Conservation (phyloP, 805 yeast genomes). For the Candida germanica region DNA sequence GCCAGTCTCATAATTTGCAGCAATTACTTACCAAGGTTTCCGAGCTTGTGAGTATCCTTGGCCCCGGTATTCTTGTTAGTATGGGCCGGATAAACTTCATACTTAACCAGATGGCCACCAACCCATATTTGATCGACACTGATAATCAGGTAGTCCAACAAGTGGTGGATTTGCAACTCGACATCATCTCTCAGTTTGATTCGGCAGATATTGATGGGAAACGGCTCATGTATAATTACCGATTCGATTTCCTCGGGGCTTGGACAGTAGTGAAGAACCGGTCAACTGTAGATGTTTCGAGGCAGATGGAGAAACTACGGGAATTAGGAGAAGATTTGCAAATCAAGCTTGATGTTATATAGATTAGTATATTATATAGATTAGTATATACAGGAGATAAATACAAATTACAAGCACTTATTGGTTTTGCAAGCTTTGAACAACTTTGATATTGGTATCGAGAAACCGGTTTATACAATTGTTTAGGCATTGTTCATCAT, state of each 20-base stretch:
- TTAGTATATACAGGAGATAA: too few species aligned
- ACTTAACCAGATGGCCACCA: constrained; percentile 29
- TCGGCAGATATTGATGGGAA: constrained; percentile 17
- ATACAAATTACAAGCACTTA: background rate
- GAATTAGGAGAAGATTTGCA: background rate
- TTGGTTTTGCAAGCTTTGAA: constrained; percentile 46
- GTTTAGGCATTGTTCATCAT: constrained; percentile 70
- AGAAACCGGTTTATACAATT: constrained; percentile 84
- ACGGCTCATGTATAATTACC: constrained; percentile 21
- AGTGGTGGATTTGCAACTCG: constrained; percentile 23
- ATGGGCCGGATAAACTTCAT: constrained; percentile 22
- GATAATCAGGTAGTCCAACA: constrained; percentile 10
- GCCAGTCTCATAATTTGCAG: constrained; percentile 6
- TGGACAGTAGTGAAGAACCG: constrained; percentile 27
- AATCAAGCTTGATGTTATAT: background rate
- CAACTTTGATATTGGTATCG: constrained; percentile 84
- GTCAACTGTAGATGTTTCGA: background rate
- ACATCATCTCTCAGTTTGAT: constrained; percentile 14
- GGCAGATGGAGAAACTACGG: background rate
- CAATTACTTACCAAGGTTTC: constrained; percentile 1
- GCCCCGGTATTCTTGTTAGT: constrained; percentile 7
- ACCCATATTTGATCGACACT: constrained; percentile 26
- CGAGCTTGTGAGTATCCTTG: constrained; percentile 3
- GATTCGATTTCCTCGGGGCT: constrained; percentile 33
- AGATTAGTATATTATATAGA: too few species aligned